Evolutionary conservation across 306 rosid species (phyloP), one percentile per base, ranked within the genome.

Genomic region (Canavalia gladiata): DNA sequence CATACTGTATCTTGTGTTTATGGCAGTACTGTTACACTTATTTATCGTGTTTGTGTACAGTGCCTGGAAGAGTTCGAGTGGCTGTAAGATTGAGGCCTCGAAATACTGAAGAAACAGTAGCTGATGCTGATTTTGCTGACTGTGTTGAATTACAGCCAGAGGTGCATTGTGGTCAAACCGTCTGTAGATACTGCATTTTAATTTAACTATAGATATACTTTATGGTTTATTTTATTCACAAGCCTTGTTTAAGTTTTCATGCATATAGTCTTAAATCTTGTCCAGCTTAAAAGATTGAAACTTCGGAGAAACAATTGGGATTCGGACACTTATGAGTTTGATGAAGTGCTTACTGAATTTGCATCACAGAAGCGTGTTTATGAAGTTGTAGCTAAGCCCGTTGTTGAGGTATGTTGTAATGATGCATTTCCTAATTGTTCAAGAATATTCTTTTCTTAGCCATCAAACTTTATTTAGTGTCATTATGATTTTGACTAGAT

Each of bases 321-420:
- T 79, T 86, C 94, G 25, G 97, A 93, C 74, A 93, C 99, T 2
- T 93, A 87, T 8, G 97, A 95, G 81, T 95, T 95, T 79, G 99
- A 95, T 82, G 99, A 91, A 69, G 95, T 95, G 75, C 92, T 95
- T 74, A 95, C 99, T 0, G 97, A 95, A 78, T 90, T 68, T 69
- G 95, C 96, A 47, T 95, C 99, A 6, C 99, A 95, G 86, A 95
- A 90, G 83, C 99, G 99, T 46, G 99, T 93, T 72, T 95, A 93
- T 74, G 99, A 95, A 88, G 99, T 93, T 84, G 98, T 95, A 72
- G 97, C 99, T 35, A 95, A 95, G 92, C 99, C 99, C 78, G 99
- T 95, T 12, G 98, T 95, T 69, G 99, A 93, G 99, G 98, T 91
- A 45, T 64, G 87, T 81, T 54, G 12, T 76, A 67, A 52, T 69